Base-by-base conservation (phyloP, 805 yeast genomes). In the Metschnikowia lochheadii region DNA sequence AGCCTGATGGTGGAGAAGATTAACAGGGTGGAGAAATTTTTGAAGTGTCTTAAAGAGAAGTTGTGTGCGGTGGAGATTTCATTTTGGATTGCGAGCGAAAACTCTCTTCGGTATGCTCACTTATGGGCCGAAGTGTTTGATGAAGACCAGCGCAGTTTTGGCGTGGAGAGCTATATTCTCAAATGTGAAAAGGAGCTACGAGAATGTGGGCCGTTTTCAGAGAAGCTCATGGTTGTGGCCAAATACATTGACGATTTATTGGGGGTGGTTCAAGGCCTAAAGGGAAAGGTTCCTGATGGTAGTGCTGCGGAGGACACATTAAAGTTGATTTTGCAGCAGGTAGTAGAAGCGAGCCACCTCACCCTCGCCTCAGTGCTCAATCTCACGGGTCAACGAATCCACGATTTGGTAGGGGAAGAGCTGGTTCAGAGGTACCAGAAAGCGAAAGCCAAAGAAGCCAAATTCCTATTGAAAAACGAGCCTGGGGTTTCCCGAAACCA, bases 131-230 rank as follows among this genome's bases (percentile, higher is more conserved):
- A 37, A 5, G 20, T 37, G 5, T 29, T 44, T 4, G 40, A 26
- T 18, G 42, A 15, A 13, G 29, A 29, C 17, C 40, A 37, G 36
- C 38, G 29, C 29, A 18, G 31, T 20, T 44, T 36, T 37, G 48
- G 48, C 6, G 52, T 47, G 20, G 53, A 52, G 20, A 45, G 44
- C 20, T 52, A 49, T 34, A 41, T 40, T 34, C 49, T 46, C 31
- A 52, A 52, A 34, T 52, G 55, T 15, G 31, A 37, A 26, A 40
- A 31, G 8, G 53, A 52, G n/a, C 33, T 52, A 18, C 44, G 41
- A 3, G 44, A 40, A 11, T 35, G 14, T 7, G 11, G 34, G 14
- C 13, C 14, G 5, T 18, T 37, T 14, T 15, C 39, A 11, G 31
- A 36, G 14, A 40, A 36, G 3, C 10, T 52, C n/a, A 10, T 6